Percentiles rank a stretch among this genome's conserved stretches.
These are phyloP conservation scores for Calamus simplicifolius DNA, from an alignment of 176 grass and related monocot species.

Conservation along the genomic window DNA sequence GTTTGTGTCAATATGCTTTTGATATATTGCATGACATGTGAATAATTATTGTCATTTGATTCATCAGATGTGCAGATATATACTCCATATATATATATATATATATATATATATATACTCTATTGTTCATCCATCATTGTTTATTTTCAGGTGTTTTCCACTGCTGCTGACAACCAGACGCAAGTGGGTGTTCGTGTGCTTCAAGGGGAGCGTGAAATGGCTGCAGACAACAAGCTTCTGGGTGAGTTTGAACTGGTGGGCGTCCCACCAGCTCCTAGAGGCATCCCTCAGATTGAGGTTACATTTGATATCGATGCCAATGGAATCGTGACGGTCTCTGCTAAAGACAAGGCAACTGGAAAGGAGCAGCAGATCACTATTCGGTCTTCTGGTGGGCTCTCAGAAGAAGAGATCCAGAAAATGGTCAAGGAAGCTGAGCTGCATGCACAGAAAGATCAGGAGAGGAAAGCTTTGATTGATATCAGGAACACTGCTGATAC, in stretches of 20 bases:
- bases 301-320: constrained; percentile 50
- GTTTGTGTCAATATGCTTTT: too few species aligned
- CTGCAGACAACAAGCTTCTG: constrained; percentile 35
- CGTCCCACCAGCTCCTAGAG: constrained; percentile 32
- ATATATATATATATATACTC: too few species aligned
- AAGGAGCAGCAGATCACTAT: constrained; percentile 53
- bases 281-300: constrained; percentile 34
- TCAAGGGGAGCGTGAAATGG: constrained; percentile 45
- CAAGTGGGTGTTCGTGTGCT: constrained; percentile 30
- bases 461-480: constrained; percentile 33
- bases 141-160: constrained; percentile 32
- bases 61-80: too few species aligned
- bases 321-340: constrained; percentile 30
- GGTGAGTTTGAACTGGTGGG: constrained; percentile 41
- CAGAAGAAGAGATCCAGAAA: constrained; percentile 35
- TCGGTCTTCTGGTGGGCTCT: constrained; percentile 32
- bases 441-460: constrained; percentile 36
- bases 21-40: too few species aligned
- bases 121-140: neutral
- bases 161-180: constrained; percentile 44
- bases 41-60: too few species aligned
- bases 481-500: constrained; percentile 28
- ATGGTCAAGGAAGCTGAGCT: constrained; percentile 33
- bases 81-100: too few species aligned
- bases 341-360: constrained; percentile 37